Evolutionary conservation across 2,329 filamentous ascomycete species (phyloP), one percentile per base, ranked within the genome.

Genomic region (Aspergillus arachidicola): DNA sequence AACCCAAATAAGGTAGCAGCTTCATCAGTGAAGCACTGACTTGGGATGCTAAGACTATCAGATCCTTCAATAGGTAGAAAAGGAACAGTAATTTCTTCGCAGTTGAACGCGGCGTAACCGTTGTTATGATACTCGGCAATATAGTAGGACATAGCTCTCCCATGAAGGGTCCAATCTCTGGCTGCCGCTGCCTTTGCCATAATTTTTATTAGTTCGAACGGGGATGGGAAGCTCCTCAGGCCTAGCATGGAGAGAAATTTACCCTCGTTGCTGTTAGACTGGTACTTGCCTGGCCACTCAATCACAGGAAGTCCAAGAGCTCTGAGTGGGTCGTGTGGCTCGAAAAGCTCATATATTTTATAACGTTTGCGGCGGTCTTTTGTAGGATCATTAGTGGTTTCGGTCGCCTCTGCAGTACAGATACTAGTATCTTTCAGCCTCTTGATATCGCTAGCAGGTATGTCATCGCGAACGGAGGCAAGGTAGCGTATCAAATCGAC

Each of bases 401-500:
- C 51, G 9, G 30, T 62, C 41, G 30, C 21, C 34, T 96, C 93
- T 3, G 91, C 91, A 11, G 93, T 92, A 71, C 94, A 94, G 50
- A 98, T 92, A 12, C 87, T 88, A 0, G 93, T 93, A 56, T 89
- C 86, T 61, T 86, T 90, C 28, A 99, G 84, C 72, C 90, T 91
- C 67, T 87, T 88, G 60, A 97, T 85, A 75, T 99, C 95, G 57
- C 89, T 89, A 11, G 81, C 78, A 0, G 95, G 95, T 64, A 99
- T 97, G 69, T 99, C 95, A 58, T 91, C 87, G 64, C 87, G 88
- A 32, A 99, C 95, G 10, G 94, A 96, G 12, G 94, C 88, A 50
- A 99, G 86, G 71, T 99, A 99, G 71, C 93, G 94, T 77, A 99
- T 93, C 30, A 99, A 83, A 75, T 99, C 94, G 64, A 97, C 89